A percentile compares a stretch with the other conserved stretches of the same genome.
Conservation (phyloP, 2,329 filamentous ascomycete genomes). For the Pyrenophora teres region DNA sequence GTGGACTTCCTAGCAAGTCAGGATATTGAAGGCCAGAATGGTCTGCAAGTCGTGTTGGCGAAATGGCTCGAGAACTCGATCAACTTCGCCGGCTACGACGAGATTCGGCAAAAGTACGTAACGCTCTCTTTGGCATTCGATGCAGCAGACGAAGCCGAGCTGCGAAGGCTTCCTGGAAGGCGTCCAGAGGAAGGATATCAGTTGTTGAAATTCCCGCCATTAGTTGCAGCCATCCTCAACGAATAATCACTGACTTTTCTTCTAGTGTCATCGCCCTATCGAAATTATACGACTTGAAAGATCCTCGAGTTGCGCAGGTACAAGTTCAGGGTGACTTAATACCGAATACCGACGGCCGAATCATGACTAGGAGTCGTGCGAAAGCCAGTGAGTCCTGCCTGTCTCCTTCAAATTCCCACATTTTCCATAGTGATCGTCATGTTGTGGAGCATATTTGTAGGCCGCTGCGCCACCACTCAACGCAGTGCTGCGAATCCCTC, state of each 20-base stretch:
- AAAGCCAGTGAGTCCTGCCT: conserved; percentile 67
- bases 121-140: neutral
- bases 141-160: no score
- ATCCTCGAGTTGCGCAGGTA: conserved; percentile 76
- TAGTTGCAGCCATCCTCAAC: no score
- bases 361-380: conserved; percentile 91
- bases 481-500: neutral
- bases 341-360: conserved; percentile 70
- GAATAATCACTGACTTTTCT: conserved; percentile 16
- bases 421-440: neutral
- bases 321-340: conserved; percentile 92
- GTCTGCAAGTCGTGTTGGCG: conserved; percentile 84
- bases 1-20: conserved; percentile 89
- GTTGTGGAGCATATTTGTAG: conserved; percentile 3
- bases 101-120: conserved; percentile 92
- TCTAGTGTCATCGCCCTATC: conserved; percentile 85
- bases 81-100: conserved; percentile 97
- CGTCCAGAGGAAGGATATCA: no score
- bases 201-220: neutral
- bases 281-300: conserved; percentile 86
- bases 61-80: conserved; percentile 98
- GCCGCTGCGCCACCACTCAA: neutral
- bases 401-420: neutral
- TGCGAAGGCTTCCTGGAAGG: no score
- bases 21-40: conserved; percentile 76